Evolutionary conservation across 2,329 filamentous ascomycete genomes (phyloP).

Genomic region (Cytospora piceae): DNA sequence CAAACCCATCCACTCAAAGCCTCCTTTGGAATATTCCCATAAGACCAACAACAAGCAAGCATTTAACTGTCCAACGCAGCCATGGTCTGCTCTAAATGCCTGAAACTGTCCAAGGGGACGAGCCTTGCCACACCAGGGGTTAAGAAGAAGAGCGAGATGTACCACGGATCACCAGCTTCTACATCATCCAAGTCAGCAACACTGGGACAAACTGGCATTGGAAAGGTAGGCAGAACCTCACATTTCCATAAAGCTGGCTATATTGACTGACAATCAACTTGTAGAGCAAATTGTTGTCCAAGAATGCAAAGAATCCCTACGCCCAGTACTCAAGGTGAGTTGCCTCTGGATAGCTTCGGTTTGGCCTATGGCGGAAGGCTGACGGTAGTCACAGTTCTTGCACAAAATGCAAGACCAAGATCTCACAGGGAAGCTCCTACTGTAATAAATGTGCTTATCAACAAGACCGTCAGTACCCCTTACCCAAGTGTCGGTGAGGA

Average conservation of each 20-base stretch:
- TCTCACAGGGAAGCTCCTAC: conserved; percentile 62
- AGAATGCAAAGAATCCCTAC: conserved; percentile 68
- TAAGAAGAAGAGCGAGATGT: conserved; percentile 70
- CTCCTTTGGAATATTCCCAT: no score
- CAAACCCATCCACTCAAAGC: not conserved
- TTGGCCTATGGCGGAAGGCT: not conserved
- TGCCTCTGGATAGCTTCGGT: no score
- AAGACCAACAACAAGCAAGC: conserved; percentile 10
- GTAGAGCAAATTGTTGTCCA: conserved; percentile 67
- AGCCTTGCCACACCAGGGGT: conserved; percentile 66
- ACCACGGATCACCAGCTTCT: conserved; percentile 61
- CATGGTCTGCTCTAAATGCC: conserved; percentile 69
- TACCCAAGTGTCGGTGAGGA: not conserved
- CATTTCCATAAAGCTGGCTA: not conserved
- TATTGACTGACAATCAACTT: not conserved
- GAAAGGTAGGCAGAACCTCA: conserved; percentile 52
- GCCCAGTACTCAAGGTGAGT: conserved; percentile 59
- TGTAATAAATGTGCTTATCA: conserved; percentile 68
- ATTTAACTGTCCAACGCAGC: conserved; percentile 27
- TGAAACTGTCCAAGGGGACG: conserved; percentile 63
- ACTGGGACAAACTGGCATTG: conserved; percentile 59
- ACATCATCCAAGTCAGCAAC: conserved; percentile 55
- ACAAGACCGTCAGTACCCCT: conserved; percentile 54
- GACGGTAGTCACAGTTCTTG: conserved; percentile 48
- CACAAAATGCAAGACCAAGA: conserved; percentile 64